phyloP scores from a whole-genome alignment of 257 asterid species.

The Przewalskia tangutica region DNA sequence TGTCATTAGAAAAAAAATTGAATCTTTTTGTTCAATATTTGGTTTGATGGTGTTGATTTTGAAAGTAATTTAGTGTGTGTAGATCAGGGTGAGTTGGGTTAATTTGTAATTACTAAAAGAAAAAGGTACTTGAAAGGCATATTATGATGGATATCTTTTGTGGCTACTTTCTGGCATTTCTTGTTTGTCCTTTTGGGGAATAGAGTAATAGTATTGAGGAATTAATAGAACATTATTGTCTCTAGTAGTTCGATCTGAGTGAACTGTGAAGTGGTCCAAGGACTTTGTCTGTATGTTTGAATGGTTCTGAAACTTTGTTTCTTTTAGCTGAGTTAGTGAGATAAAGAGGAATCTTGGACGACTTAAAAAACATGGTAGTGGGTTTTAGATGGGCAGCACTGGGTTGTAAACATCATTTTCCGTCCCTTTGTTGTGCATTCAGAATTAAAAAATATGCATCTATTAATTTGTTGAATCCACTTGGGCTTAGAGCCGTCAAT shows the following conservation, averaged over 20 bases:
- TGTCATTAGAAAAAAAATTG: neutral
- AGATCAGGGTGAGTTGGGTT: conserved; percentile 4
- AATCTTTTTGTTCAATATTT: neutral
- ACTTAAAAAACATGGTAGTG: conserved; percentile 8
- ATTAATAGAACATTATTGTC: conserved; percentile 23
- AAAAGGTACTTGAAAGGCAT: conserved; percentile 16
- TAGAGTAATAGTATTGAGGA: conserved; percentile 18
- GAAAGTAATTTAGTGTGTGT: neutral
- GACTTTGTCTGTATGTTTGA: conserved; percentile 28
- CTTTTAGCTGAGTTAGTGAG: conserved; percentile 10
- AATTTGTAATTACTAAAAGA: conserved; percentile 2
- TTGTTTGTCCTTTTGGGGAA: conserved; percentile 40
- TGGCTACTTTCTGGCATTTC: conserved; percentile 38
- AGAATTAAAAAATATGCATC: neutral
- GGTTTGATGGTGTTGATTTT: neutral
- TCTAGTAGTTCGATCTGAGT: conserved; percentile 18
- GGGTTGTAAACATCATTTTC: neutral
- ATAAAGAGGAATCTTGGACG: conserved; percentile 20
- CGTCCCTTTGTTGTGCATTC: neutral
- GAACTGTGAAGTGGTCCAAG: conserved; percentile 46
- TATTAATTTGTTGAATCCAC: neutral
- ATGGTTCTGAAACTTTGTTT: conserved; percentile 9
- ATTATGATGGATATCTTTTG: conserved; percentile 21
- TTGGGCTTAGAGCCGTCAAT: neutral
- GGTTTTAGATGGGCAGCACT: neutral